Base-by-base conservation (phyloP, 306 rosid genomes). In the Psophocarpus tetragonolobus region DNA sequence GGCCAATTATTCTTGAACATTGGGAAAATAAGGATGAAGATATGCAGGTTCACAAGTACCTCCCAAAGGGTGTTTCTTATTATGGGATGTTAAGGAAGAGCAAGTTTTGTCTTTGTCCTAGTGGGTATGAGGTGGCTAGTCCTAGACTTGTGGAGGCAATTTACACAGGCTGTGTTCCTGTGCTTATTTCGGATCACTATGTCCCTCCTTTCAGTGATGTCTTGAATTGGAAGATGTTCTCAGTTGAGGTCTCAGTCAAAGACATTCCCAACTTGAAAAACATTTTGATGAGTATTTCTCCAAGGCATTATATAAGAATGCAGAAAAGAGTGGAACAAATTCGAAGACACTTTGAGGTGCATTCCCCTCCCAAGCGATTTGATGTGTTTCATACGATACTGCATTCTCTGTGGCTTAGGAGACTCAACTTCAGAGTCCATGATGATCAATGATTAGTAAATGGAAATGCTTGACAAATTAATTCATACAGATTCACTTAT, bases 71-170 rank as follows among this genome's bases (percentile, higher is more conserved):
- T 3, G 86, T 89, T 8, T 85, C 90, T 1, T 94, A 94, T 82
- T 88, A 86, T 11, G 91, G 69, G 29, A 90, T 90, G 97, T 45
- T 94, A 78, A 84, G 90, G 62, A 87, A 88, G 68, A 94, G 97
- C 76, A 94, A 72, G 82, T 94, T 67, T 53, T 92, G 98, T 51
- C 84, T 94, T 1, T 94, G 98, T 73, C 98, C 97, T 0, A 94
- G 98, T 65, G 98, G 98, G 44, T 92, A 92, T 10, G 97, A 94
- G 70, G 98, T 94, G 4, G 97, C 98, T 2, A 94, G 98, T 29
- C 96, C 98, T 0, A 89, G 97, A 56, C 78, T 94, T 14, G 97
- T 90, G 1, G 98, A 94, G 85, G 98, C 98, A 27, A 94, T 94
- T 7, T 94, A 94, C 85, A 86, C 94, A 0, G 98, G 97, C 2